phyloP scores from a whole-genome alignment of 768 basidiomycete genomes.

The Mrakia gelida region DNA sequence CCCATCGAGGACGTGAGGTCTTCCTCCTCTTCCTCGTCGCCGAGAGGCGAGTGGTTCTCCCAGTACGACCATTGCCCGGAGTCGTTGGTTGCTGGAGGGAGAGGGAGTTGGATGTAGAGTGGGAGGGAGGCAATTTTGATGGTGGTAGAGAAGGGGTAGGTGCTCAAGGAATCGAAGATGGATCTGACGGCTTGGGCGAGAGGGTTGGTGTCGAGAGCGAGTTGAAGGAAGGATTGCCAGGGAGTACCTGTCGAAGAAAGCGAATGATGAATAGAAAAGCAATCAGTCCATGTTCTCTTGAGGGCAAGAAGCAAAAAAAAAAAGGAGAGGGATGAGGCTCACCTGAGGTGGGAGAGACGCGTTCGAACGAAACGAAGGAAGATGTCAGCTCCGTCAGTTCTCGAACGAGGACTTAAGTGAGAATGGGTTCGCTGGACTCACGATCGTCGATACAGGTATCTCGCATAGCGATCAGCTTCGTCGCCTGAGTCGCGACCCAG shows the following conservation, averaged over 20 bases:
- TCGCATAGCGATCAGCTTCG: constrained; percentile 62
- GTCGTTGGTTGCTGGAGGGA: constrained; percentile 21
- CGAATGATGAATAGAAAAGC: too few species aligned
- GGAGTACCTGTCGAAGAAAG: not conserved
- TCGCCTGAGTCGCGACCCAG: constrained; percentile 80
- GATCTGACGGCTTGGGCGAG: constrained; percentile 17
- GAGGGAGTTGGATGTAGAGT: constrained; percentile 27
- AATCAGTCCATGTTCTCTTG: too few species aligned
- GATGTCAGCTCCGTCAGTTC: not conserved
- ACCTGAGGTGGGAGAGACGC: too few species aligned
- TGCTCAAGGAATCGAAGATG: constrained; percentile 15
- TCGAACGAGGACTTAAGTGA: constrained; percentile 24
- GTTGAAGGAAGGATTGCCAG: constrained; percentile 13
- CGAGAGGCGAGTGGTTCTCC: constrained; percentile 22
- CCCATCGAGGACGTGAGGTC: not conserved
- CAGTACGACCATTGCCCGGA: constrained; percentile 16
- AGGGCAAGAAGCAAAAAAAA: not conserved
- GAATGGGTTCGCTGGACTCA: constrained; percentile 35
- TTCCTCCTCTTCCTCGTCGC: constrained; percentile 18
- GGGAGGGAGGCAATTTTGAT: constrained; percentile 27
- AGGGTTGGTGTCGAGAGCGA: constrained; percentile 16
- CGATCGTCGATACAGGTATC: constrained; percentile 58
- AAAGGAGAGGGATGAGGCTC: too few species aligned
- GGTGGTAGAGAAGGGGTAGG: constrained; percentile 26
- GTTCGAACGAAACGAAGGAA: not conserved